Evolutionary conservation across 2,329 filamentous ascomycete genomes (phyloP).

Genomic region (Colletotrichum caudatum): DNA sequence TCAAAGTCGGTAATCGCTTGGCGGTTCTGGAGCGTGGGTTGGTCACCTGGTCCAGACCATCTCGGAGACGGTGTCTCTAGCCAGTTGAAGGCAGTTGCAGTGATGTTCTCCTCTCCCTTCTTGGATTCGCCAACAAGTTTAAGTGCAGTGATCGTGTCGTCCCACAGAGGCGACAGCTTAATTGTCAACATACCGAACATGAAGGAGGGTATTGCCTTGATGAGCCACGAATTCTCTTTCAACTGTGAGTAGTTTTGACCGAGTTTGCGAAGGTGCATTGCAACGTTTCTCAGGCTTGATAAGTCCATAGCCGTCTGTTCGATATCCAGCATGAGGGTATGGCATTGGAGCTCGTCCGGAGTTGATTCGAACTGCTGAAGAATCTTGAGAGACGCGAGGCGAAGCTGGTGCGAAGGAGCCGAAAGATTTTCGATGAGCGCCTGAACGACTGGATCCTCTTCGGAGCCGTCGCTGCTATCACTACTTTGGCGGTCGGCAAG

Average conservation of each 20-base stretch:
- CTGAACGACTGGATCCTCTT: conserved; percentile 70
- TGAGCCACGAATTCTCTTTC: conserved; percentile 72
- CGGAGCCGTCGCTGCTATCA: conserved; percentile 57
- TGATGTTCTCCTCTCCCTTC: conserved; percentile 78
- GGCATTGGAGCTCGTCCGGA: conserved; percentile 61
- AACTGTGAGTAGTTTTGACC: conserved; percentile 72
- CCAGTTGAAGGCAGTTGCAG: conserved; percentile 83
- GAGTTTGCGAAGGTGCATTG: conserved; percentile 88
- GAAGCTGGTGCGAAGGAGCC: conserved; percentile 79
- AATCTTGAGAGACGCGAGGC: conserved; percentile 79
- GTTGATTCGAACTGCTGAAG: conserved; percentile 70
- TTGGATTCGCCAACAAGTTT: conserved; percentile 79
- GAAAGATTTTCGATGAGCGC: conserved; percentile 80
- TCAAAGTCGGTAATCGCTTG: conserved; percentile 78
- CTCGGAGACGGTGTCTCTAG: conserved; percentile 69
- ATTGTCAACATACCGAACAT: conserved; percentile 92
- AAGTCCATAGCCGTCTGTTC: conserved; percentile 84
- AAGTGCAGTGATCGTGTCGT: conserved; percentile 81
- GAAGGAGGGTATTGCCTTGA: conserved; percentile 80
- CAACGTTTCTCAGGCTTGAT: conserved; percentile 79
- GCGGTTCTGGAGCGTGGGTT: conserved; percentile 49
- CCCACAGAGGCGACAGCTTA: conserved; percentile 87
- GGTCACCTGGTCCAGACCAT: conserved; percentile 60
- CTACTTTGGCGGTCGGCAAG: conserved; percentile 44
- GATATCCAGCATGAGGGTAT: conserved; percentile 78